Percentiles rank a stretch among this genome's conserved stretches.
Evolutionary conservation across 164 flowering plant species (phyloP).

Genomic region (Tinospora cordifolia): DNA sequence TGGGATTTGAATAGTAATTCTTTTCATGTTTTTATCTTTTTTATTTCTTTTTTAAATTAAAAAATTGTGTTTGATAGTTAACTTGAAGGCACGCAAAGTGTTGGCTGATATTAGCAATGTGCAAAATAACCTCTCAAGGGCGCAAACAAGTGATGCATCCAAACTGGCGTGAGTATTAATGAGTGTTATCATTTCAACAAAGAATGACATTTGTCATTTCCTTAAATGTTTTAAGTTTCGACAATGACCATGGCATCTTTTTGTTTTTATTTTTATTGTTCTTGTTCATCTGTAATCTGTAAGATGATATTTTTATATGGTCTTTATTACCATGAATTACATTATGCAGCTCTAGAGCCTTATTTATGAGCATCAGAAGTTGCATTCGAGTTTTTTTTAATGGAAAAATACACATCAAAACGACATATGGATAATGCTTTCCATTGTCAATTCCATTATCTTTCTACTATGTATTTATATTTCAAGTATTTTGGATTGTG

Average conservation of each 20-base stretch:
- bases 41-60: background rate
- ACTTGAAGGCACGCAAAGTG: slow-evolving; percentile 39
- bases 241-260: background rate
- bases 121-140: slow-evolving; percentile 18
- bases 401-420: too few species aligned
- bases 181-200: background rate
- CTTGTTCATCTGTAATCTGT: background rate
- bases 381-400: too few species aligned
- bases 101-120: slow-evolving; percentile 62
- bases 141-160: slow-evolving; percentile 20
- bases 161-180: slow-evolving; percentile 33
- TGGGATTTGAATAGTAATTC: background rate
- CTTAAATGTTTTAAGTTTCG: background rate
- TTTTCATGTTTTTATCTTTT: background rate
- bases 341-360: too few species aligned
- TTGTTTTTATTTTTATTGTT: too few species aligned
- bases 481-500: too few species aligned
- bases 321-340: too few species aligned
- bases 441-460: too few species aligned
- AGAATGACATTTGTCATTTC: too few species aligned
- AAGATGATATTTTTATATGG: background rate
- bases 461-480: too few species aligned
- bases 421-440: too few species aligned
- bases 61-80: slow-evolving; percentile 17
- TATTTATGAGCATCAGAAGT: too few species aligned